These are phyloP conservation scores for Trichoderma arundinaceum DNA, from an alignment of 2,329 filamentous ascomycete species.

Conservation along the genomic window DNA sequence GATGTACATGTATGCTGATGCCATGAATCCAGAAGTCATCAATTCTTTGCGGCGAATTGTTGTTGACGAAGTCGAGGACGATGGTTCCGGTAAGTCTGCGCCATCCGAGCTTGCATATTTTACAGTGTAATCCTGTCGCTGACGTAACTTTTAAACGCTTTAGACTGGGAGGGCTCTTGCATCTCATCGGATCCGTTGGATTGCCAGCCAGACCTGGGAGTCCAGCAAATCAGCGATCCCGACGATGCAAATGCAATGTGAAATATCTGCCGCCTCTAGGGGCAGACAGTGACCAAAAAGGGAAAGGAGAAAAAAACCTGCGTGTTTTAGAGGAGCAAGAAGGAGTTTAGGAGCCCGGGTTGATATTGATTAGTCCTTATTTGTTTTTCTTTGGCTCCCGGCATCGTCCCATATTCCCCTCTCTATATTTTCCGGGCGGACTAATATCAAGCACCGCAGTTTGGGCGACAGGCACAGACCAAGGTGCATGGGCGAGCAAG, in stretches of 20 bases:
- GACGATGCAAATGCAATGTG: conserved; percentile 44
- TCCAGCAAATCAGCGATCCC: conserved; percentile 50
- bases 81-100: conserved; percentile 60
- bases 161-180: conserved; percentile 62
- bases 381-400: background rate
- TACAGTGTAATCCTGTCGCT: background rate
- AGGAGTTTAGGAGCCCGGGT: conserved; percentile 16
- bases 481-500: background rate
- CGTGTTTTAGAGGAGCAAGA: conserved; percentile 9
- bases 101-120: background rate
- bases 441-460: background rate
- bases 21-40: conserved; percentile 45
- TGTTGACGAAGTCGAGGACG: conserved; percentile 63
- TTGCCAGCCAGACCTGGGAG: conserved; percentile 53
- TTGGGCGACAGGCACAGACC: background rate
- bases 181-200: conserved; percentile 62
- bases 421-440: background rate
- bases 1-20: conserved; percentile 16
- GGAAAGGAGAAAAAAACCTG: background rate
- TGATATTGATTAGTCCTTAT: conserved; percentile 2
- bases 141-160: conserved; percentile 32
- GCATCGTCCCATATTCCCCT: conserved; percentile 15
- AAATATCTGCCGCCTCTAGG: conserved; percentile 10
- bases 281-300: background rate
- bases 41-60: conserved; percentile 60